phyloP scores from a whole-genome alignment of 2,329 filamentous ascomycete species.

The Hirsutella thompsonii region DNA sequence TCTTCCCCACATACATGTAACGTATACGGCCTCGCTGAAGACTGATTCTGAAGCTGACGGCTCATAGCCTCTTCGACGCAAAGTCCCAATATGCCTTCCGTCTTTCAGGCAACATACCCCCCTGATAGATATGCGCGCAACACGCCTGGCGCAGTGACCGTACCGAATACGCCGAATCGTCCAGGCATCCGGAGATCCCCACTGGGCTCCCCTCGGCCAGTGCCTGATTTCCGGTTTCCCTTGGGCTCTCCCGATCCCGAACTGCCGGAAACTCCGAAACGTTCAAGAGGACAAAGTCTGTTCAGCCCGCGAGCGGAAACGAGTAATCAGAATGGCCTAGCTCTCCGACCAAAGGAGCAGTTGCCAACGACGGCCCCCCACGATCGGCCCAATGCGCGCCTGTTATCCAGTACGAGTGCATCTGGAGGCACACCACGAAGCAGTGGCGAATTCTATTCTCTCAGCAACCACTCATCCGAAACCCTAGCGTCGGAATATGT shows the following conservation, averaged over 20 bases:
- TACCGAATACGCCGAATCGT: conserved; percentile 30
- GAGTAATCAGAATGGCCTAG: conserved; percentile 21
- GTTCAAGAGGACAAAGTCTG: conserved; percentile 22
- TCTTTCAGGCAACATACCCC: conserved; percentile 43
- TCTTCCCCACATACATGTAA: conserved; percentile 25
- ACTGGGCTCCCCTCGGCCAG: conserved; percentile 25
- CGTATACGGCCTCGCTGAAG: conserved; percentile 6
- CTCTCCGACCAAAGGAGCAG: conserved; percentile 28
- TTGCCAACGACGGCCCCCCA: conserved; percentile 31
- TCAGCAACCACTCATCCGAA: conserved; percentile 91
- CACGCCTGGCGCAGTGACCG: conserved; percentile 27
- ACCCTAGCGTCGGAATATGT: conserved; percentile 85
- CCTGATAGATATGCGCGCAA: conserved; percentile 31
- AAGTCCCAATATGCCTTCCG: conserved; percentile 33
- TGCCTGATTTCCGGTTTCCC: conserved; percentile 46
- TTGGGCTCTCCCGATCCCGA: conserved; percentile 28
- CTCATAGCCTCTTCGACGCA: conserved; percentile 21
- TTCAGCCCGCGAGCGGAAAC: conserved; percentile 24
- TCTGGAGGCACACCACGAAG: conserved; percentile 68
- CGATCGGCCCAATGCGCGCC: conserved; percentile 48
- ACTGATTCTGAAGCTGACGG: conserved; percentile 2
- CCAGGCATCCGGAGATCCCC: conserved; percentile 25
- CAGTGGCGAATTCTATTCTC: conserved; percentile 87
- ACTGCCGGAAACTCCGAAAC: conserved; percentile 13
- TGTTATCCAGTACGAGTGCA: conserved; percentile 67